phyloP scores from a whole-genome alignment of 177 flowering plant genomes.

The Vitis hybrid region DNA sequence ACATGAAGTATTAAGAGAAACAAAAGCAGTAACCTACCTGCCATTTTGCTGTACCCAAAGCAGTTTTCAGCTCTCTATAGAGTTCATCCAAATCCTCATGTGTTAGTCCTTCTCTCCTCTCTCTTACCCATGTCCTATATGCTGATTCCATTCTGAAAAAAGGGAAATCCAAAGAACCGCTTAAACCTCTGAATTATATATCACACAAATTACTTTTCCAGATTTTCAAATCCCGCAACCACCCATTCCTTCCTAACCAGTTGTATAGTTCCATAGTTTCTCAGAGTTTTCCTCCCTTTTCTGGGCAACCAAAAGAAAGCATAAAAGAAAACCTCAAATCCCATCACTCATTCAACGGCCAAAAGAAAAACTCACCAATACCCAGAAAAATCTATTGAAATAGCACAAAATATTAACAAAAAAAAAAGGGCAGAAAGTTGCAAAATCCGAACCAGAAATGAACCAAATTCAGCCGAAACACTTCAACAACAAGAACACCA shows the following conservation, averaged over 20 bases:
- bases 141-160: slow-evolving; percentile 78
- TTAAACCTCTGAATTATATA: not conserved
- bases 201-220: not conserved
- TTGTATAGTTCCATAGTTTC: not conserved
- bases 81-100: slow-evolving; percentile 47
- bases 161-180: slow-evolving; percentile 9
- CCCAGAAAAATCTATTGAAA: not conserved
- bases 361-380: not conserved
- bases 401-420: not conserved
- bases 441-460: not conserved
- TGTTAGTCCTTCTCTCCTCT: slow-evolving; percentile 44
- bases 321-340: not conserved
- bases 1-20: not conserved
- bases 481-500: not conserved
- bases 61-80: slow-evolving; percentile 68
- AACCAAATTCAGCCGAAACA: not conserved
- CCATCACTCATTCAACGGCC: too few relatives aligned
- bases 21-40: slow-evolving; percentile 48
- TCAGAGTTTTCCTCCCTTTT: not conserved
- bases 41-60: slow-evolving; percentile 93
- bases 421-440: not conserved
- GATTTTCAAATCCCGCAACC: not conserved
- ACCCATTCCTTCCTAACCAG: not conserved
- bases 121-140: slow-evolving; percentile 66
- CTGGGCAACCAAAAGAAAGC: not conserved